phyloP scores from a whole-genome alignment of 371 early-diverging fungal species.

The Mucor plumbeus region DNA sequence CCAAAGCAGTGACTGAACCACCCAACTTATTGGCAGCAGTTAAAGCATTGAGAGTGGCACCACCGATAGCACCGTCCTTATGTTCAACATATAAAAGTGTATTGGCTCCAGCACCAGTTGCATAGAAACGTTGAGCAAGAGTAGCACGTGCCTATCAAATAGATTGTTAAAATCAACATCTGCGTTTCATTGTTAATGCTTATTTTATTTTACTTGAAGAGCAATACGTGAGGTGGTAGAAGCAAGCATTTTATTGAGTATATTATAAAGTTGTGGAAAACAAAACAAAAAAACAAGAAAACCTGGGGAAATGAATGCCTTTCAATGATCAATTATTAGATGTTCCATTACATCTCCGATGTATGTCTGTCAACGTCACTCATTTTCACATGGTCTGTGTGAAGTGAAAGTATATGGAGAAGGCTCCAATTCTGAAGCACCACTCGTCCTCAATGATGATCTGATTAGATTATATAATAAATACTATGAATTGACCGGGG shows the following conservation, averaged over 20 bases:
- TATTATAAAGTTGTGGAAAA: slow-evolving; percentile 3
- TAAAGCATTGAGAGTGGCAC: slow-evolving; percentile 87
- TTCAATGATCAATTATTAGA: slow-evolving; percentile 1
- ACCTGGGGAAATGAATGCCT: slow-evolving; percentile 18
- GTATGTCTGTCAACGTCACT: slow-evolving; percentile 4
- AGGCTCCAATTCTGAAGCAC: neutral
- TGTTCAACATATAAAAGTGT: slow-evolving; percentile 92
- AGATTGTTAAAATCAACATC: neutral
- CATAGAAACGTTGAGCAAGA: slow-evolving; percentile 60
- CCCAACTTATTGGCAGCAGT: slow-evolving; percentile 86
- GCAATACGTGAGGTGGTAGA: slow-evolving; percentile 39
- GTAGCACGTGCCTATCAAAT: slow-evolving; percentile 43
- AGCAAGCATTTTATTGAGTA: slow-evolving; percentile 17
- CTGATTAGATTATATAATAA: neutral
- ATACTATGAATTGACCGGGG: neutral
- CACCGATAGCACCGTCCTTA: slow-evolving; percentile 74
- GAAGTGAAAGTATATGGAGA: neutral
- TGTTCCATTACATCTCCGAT: slow-evolving; percentile 6
- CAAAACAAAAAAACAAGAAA: slow-evolving; percentile 16
- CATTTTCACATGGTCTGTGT: slow-evolving; percentile 13
- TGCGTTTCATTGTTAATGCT: too few species aligned
- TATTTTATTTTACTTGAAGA: slow-evolving; percentile 28
- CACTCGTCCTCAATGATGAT: neutral
- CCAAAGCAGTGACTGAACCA: slow-evolving; percentile 85
- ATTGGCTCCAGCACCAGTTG: slow-evolving; percentile 63